These are phyloP conservation scores for Clohesyomyces aquaticus DNA, from an alignment of 495 filamentous ascomycete species.

Conservation along the genomic window DNA sequence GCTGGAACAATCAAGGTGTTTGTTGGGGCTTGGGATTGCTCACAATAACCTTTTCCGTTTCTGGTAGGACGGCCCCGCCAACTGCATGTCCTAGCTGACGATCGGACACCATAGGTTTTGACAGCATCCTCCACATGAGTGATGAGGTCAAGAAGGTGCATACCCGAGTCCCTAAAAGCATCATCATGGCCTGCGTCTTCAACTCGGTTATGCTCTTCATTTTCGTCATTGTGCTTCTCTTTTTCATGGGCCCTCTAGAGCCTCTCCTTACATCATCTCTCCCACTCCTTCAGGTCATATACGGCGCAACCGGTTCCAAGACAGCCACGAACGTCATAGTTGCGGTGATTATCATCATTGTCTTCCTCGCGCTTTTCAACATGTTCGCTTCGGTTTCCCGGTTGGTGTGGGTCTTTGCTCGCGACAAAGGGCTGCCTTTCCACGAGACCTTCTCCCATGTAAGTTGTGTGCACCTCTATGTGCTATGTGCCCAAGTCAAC, in stretches of 20 bases:
- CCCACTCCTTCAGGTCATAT: conserved; percentile 34
- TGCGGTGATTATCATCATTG: conserved; percentile 13
- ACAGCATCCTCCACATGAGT: conserved; percentile 42
- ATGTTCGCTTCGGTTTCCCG: conserved; percentile 39
- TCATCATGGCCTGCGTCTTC: conserved; percentile 18
- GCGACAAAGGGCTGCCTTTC: conserved; percentile 39
- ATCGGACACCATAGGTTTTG: conserved; percentile 15
- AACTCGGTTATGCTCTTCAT: conserved; percentile 28
- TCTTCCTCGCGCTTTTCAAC: conserved; percentile 33
- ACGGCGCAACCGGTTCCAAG: conserved; percentile 30
- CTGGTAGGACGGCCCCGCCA: conserved; percentile 1
- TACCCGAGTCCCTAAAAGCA: conserved; percentile 31
- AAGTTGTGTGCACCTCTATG: conserved; percentile 19
- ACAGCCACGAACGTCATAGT: conserved; percentile 27
- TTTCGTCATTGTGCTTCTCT: conserved; percentile 30
- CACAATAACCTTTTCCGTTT: conserved; percentile 31
- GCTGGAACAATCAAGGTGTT: conserved; percentile 35
- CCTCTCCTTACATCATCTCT: conserved; percentile 10
- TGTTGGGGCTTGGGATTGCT: conserved; percentile 32
- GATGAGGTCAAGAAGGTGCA: conserved; percentile 39
- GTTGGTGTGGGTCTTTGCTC: conserved; percentile 38
- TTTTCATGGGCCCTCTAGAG: conserved; percentile 31
- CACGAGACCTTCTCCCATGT: conserved; percentile 38
- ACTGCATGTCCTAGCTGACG: no score
- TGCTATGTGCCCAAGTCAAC: no score